Conservation (phyloP, 1,139 yeast species). For the Geotrichum fermentans region DNA sequence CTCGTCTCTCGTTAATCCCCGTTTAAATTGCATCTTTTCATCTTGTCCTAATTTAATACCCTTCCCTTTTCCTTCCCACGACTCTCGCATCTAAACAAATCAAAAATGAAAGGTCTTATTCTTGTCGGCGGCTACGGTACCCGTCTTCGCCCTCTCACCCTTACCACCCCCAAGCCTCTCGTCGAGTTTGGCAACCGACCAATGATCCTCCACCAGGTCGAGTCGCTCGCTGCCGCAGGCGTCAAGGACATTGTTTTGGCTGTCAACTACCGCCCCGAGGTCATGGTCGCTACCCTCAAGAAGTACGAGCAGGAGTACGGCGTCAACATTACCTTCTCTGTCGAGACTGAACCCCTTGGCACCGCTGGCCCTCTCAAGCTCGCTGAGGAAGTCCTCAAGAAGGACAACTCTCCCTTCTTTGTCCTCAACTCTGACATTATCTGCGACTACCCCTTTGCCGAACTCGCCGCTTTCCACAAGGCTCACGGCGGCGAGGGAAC, state of each 20-base stretch:
- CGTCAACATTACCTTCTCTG: constrained; percentile 91
- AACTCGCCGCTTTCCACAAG: constrained; percentile 87
- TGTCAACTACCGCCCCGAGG: constrained; percentile 98
- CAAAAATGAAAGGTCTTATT: constrained; percentile 88
- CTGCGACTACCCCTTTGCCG: constrained; percentile 96
- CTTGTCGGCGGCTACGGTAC: constrained; percentile 99
- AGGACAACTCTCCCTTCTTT: constrained; percentile 94
- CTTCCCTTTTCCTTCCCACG: constrained; percentile 2
- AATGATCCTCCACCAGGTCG: constrained; percentile 82
- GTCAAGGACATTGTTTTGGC: constrained; percentile 98
- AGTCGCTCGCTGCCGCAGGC: constrained; percentile 96
- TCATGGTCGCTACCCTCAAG: constrained; percentile 92
- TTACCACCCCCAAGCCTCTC: constrained; percentile 95
- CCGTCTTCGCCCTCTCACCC: constrained; percentile 96
- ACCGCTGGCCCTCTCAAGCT: constrained; percentile 98
- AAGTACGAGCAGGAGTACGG: constrained; percentile 94
- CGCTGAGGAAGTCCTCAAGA: constrained; percentile 88
- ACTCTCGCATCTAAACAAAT: neutral
- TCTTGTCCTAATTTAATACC: neutral
- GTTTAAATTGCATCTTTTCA: constrained; percentile 3
- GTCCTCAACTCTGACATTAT: constrained; percentile 97
- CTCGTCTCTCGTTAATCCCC: constrained; percentile 15
- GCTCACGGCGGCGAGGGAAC: constrained; percentile 98
- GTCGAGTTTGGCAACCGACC: constrained; percentile 99
- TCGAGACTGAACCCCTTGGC: constrained; percentile 98